Evolutionary conservation across 352 stramenopile genomes (phyloP).

Genomic region (Globisporangium recalcitrans): DNA sequence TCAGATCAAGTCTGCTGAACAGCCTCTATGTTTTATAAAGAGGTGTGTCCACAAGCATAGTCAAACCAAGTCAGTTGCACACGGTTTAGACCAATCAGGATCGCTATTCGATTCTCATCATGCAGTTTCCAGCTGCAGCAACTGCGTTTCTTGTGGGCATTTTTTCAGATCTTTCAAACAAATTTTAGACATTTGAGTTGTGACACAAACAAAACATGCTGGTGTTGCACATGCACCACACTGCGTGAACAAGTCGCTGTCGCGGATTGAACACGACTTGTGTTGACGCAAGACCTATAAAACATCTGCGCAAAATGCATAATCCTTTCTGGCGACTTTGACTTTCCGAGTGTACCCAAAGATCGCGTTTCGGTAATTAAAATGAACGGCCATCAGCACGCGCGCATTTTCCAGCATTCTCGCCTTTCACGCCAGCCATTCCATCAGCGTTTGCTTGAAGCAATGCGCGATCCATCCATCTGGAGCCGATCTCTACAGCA

Average conservation of each 20-base stretch:
- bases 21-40: no score
- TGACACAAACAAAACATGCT: not conserved
- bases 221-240: not conserved
- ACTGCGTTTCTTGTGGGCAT: not conserved
- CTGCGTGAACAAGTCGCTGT: not conserved
- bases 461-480: not conserved
- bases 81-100: no score
- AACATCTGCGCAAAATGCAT: not conserved
- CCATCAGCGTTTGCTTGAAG: not conserved
- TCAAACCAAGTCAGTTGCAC: no score
- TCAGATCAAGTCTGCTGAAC: no score
- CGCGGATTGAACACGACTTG: not conserved
- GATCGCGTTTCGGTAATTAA: not conserved
- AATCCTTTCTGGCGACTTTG: not conserved
- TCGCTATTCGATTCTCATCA: no score
- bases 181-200: not conserved
- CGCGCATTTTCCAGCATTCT: not conserved
- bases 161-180: not conserved
- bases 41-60: no score
- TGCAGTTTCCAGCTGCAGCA: no score
- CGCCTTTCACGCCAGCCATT: not conserved
- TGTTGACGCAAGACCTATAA: not conserved
- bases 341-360: not conserved
- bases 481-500: not conserved
- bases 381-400: not conserved